phyloP scores from a whole-genome alignment of 768 basidiomycete species.

The Fomitopsis pulvina region DNA sequence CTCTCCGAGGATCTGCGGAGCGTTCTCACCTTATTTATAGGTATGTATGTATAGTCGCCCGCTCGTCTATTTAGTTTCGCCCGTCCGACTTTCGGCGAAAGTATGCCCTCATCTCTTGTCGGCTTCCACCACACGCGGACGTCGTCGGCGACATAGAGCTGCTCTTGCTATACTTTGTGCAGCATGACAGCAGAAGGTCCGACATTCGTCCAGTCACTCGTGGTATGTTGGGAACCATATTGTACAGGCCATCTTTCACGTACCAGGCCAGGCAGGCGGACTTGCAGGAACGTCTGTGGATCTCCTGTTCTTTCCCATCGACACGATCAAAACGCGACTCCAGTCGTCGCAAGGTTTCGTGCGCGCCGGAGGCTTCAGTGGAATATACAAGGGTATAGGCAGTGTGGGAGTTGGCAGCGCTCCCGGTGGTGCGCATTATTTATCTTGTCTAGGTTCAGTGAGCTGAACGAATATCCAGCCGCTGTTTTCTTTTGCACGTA shows the following conservation, averaged over 20 bases:
- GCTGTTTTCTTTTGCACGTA: constrained; percentile 95
- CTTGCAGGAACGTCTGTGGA: constrained; percentile 92
- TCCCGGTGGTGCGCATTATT: constrained; percentile 67
- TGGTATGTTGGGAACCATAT: constrained; percentile 15
- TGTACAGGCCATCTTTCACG: not conserved
- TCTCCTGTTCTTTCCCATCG: constrained; percentile 93
- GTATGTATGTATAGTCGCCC: too few relatives aligned
- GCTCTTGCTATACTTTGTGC: too few relatives aligned
- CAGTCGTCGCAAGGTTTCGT: constrained; percentile 86
- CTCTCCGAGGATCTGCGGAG: too few relatives aligned
- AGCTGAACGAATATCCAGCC: constrained; percentile 41
- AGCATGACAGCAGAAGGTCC: constrained; percentile 4
- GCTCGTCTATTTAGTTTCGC: too few relatives aligned
- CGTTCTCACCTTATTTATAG: too few relatives aligned
- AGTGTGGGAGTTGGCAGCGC: constrained; percentile 94
- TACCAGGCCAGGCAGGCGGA: constrained; percentile 62
- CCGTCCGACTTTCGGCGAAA: too few relatives aligned
- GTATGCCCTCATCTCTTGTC: too few relatives aligned
- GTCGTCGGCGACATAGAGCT: too few relatives aligned
- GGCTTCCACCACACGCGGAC: too few relatives aligned
- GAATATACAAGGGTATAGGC: constrained; percentile 90
- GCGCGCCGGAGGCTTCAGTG: constrained; percentile 79
- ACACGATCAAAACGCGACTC: constrained; percentile 93
- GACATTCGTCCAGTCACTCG: constrained; percentile 26
- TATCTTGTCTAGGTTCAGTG: not conserved